Evolutionary conservation across 805 yeast species (phyloP), one percentile per base, ranked within the genome.

Genomic region (Yamadazyma akitaensis): DNA sequence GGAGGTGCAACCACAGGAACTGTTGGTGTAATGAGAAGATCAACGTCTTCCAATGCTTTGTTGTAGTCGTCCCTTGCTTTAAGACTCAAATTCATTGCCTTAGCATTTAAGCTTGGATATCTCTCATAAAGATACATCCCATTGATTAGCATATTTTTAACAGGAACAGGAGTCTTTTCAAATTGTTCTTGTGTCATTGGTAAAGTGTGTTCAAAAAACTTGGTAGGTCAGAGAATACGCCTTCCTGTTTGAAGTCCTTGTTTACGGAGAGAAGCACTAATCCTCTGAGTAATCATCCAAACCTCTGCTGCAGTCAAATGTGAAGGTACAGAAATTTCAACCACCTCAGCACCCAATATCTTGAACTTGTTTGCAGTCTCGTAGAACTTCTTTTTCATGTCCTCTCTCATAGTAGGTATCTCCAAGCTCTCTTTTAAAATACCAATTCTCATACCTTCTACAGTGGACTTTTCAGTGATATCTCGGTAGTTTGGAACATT

Each of bases 381-480:
- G 13, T 24, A 33, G 26, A 52, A 52, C 25, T 50, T 50, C 2
- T 24, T 40, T 26, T 46, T 52, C 54, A 52, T 50, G 1, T 39
- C 21, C n/a, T 42, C 47, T n/a, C 49, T 47, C 54, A 52, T 52
- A 10, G 56, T 47, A 2, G 49, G 52, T 18, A 52, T 44, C 36
- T 52, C 54, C 17, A 52, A 43, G 13, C 48, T 36, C 32, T 52
- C 54, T 26, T 50, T 52, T 37, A 52, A 48, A 21, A 52, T 50
- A 8, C 56, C 56, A 21, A 52, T 50, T 25, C 46, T 52, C 54
- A 52, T 50, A 14, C 56, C 56, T 40, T 50, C 45, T 7, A 52
- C 21, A 2, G 35, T 28, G 4, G 52, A 45, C 5, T 47, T 41
- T 32, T 50, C 47, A 11, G 52, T 43, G 5, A 50, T 4, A 26